Base-by-base conservation (phyloP, 148 eudicot species). In the Simmondsia chinensis region DNA sequence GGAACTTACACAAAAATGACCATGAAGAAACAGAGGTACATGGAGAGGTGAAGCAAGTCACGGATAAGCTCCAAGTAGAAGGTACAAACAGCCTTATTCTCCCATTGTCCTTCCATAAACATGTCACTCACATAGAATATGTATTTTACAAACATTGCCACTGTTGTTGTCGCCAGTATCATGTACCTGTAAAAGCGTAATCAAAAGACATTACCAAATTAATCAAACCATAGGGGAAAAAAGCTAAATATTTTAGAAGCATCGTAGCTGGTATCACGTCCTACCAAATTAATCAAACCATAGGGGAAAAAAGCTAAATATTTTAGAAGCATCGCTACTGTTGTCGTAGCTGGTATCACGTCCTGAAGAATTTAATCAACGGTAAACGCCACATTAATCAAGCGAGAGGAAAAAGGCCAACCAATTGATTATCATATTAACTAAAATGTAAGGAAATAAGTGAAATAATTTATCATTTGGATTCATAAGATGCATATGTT, bases 101-200 rank as follows among this genome's bases (percentile, higher is more conserved):
- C 97, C 97, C 97, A 91, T 60, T 91, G 97, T 27, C 97, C 97
- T 56, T 91, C 97, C 97, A 91, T 85, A 52, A 85, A 80, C 88
- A 91, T 79, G 77, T 91, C 97, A 39, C 79, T 70, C 21, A 85
- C 88, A 44, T 85, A 82, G 53, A 91, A 91, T 50, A 64, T 43
- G 54, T 91, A 91, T 63, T 91, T 91, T 21, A 91, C 84, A 71
- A 85, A 79, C 39, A 75, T 85, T 9, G 95, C 74, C 13, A 85
- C 79, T 8, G 88, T 91, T 49, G 97, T 79, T 24, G 97, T 91
- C 20, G 94, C 97, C 44, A 91, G 67, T 74, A 91, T 91, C 97
- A 85, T 79, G 68, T 91, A 91, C 75, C 97, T 91, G 82, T 44
- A 51, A 36, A 9, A 9, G 54, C 9, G 29, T 4, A 22, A 25